These are phyloP conservation scores for Saccharomyces kudriavzevii DNA, from an alignment of 805 yeast species.

Conservation along the genomic window DNA sequence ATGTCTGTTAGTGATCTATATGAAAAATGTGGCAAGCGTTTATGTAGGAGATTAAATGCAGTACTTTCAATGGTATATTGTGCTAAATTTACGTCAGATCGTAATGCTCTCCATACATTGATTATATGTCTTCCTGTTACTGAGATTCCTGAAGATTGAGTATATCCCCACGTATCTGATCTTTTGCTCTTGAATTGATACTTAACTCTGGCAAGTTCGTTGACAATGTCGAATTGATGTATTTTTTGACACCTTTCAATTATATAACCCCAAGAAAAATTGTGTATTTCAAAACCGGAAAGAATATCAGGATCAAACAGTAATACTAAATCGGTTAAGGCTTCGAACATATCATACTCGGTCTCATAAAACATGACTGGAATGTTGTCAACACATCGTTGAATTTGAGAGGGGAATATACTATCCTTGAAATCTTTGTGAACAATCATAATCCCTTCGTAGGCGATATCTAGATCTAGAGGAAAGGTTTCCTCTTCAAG, in stretches of 20 bases:
- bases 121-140: conserved; percentile 77
- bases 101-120: conserved; percentile 74
- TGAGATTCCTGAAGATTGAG: conserved; percentile 61
- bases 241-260: conserved; percentile 49
- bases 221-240: conserved; percentile 46
- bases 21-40: conserved; percentile 56
- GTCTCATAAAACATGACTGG: conserved; percentile 36
- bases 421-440: conserved; percentile 4
- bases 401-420: conserved; percentile 5
- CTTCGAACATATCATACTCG: conserved; percentile 55
- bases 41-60: conserved; percentile 57
- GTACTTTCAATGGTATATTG: conserved; percentile 74
- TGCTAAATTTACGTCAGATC: conserved; percentile 52
- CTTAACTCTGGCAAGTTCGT: conserved; percentile 53
- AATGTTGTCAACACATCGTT: conserved; percentile 12
- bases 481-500: conserved; percentile 39
- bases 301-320: conserved; percentile 79
- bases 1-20: conserved; percentile 41
- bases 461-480: conserved; percentile 28
- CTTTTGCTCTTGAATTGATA: conserved; percentile 42
- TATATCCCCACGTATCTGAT: conserved; percentile 72
- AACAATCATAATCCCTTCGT: conserved; percentile 33
- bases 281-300: conserved; percentile 76
- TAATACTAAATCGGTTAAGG: conserved; percentile 48
- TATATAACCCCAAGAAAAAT: conserved; percentile 83